Conservation (phyloP, 192 early-diverging fungal species). For the Chytriomyces sp. region DNA sequence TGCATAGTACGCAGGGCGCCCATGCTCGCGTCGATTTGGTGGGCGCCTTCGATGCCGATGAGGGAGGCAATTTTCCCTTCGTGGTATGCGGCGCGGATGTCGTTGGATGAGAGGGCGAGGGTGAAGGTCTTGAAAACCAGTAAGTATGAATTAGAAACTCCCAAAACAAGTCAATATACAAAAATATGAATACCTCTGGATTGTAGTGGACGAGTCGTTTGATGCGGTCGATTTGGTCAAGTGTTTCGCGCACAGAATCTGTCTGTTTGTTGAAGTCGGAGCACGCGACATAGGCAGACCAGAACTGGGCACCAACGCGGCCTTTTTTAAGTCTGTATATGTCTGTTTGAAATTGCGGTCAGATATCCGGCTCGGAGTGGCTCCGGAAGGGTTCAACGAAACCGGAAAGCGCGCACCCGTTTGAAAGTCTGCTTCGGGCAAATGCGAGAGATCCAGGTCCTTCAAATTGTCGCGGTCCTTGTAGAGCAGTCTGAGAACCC, state of each 20-base stretch:
- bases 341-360: conserved; percentile 7
- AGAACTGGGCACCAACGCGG: conserved; percentile 39
- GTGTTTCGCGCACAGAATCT: conserved; percentile 30
- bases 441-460: neutral
- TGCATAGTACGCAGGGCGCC: conserved; percentile 52
- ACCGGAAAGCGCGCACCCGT: too few species aligned
- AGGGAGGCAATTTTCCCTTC: conserved; percentile 57
- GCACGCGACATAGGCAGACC: conserved; percentile 35
- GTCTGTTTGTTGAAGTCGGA: conserved; percentile 6
- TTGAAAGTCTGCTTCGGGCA: neutral
- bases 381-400: neutral
- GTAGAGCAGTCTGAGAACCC: neutral
- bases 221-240: conserved; percentile 57
- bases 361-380: too few species aligned
- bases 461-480: neutral
- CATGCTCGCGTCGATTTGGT: conserved; percentile 62
- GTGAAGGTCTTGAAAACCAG: conserved; percentile 35
- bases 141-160: neutral
- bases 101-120: conserved; percentile 38
- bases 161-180: neutral
- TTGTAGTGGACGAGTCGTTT: conserved; percentile 48
- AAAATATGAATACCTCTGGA: neutral
- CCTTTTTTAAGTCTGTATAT: conserved; percentile 32
- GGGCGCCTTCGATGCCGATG: conserved; percentile 65
- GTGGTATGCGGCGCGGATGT: conserved; percentile 48